Evolutionary conservation across 139 green algal genomes (phyloP), one percentile per base, ranked within the genome.

Genomic region (Gonium pectorale): DNA sequence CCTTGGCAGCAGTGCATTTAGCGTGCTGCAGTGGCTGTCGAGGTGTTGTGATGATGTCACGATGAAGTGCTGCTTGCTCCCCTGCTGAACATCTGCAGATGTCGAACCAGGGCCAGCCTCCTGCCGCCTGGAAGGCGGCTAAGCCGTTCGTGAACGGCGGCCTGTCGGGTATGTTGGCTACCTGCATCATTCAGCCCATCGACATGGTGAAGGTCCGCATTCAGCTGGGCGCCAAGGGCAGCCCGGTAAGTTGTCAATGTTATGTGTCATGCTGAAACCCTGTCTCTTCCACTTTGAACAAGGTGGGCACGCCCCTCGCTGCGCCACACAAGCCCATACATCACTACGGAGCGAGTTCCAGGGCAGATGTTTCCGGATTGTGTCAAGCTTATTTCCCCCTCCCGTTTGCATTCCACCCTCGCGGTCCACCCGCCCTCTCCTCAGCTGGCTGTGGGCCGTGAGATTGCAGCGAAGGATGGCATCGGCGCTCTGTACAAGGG

Each of bases 111-210:
- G 67, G 44, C 46, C 79, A 85, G 79, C 64, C 79, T 52, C 67
- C 62, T 74, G 72, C 84, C 33, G 90, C 89, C 0, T 99, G 97
- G 97, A 92, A 94, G 81, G 86, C 94, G 11, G 90, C 91, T 51
- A 99, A 99, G 93, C 98, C 98, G 6, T 99, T 97, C 81, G n/a
- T 99, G 1, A 99, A 99, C 83, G 98, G 98, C 52, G 97, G 97
- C 40, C 51, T 95, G 19, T 93, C 91, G 1, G 97, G 97, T 68
- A 99, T 99, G 97, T 70, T 82, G 67, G 89, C 92, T 1, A 98
- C 94, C 0, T 97, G 92, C 86, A 94, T 96, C 88, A 97, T 98
- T 66, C 97, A 99, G 93, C 95, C 96, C 33, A 95, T 98, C 87
- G 97, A 99, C 80, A 99, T 99, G 95, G 94, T 99, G 52, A 99